Evolutionary conservation across 352 stramenopile genomes (phyloP).

Genomic region (Phytophthora rubi): DNA sequence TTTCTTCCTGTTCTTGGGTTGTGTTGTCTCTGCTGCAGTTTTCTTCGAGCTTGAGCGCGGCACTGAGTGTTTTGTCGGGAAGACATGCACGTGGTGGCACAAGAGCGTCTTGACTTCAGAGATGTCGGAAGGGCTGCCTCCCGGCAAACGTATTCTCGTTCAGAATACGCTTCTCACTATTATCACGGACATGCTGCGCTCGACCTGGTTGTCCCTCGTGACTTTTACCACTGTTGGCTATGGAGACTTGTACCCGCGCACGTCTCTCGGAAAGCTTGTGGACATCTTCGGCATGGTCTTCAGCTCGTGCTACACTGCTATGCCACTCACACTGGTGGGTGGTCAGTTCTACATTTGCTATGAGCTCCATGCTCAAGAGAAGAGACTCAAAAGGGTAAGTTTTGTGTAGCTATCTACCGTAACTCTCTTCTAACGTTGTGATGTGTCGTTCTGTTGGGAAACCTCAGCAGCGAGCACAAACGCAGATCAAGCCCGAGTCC

Average conservation of each 20-base stretch:
- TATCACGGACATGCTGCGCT: constrained; percentile 54
- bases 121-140: constrained; percentile 31
- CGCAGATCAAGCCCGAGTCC: constrained; percentile 13
- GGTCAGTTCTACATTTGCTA: constrained; percentile 73
- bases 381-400: constrained; percentile 36
- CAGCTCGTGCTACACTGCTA: constrained; percentile 64
- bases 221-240: constrained; percentile 65
- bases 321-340: constrained; percentile 66
- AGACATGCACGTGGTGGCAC: constrained; percentile 44
- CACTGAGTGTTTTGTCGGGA: constrained; percentile 44
- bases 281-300: constrained; percentile 60
- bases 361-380: constrained; percentile 45
- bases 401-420: background rate
- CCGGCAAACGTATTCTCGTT: constrained; percentile 46
- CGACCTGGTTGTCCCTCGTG: constrained; percentile 56
- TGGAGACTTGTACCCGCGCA: constrained; percentile 51
- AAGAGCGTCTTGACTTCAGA: constrained; percentile 49
- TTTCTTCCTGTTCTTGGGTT: constrained; percentile 61
- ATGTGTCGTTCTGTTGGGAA: background rate
- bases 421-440: background rate
- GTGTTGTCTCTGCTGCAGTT: constrained; percentile 43
- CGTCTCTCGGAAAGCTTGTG: constrained; percentile 48
- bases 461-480: constrained; percentile 11
- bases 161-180: constrained; percentile 43
- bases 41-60: constrained; percentile 62